Base-by-base conservation (phyloP, 2,329 filamentous ascomycete species). In the Diaporthe destruens region DNA sequence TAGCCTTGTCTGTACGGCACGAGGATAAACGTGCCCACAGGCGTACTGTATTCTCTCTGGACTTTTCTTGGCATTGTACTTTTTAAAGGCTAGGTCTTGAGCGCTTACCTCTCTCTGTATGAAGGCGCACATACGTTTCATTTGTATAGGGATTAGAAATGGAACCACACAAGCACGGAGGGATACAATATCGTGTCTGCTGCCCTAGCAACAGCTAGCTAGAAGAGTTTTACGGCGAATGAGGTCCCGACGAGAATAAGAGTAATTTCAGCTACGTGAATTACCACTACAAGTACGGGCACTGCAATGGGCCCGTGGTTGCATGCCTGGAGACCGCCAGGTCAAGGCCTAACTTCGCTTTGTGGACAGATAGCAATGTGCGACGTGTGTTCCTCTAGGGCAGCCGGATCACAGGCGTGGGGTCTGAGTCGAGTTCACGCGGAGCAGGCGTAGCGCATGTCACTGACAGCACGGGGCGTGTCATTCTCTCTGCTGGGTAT, bases 281-380 rank as follows among this genome's bases (percentile, higher is more conserved):
- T 6, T 92, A 88, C 81, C 92, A 92, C 87, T 91, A 89, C 78
- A 84, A 84, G 36, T 82, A 89, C 72, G 90, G 89, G 59, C 87
- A 91, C 80, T 85, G 91, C 74, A 89, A 89, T 56, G 91, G 91
- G 3, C 91, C 91, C 29, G 83, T 93, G 79, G 89, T 89, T 11
- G 92, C 91, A 0, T 93, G 93, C 80, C 86, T 93, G 12, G 87
- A 90, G 42, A 85, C 85, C 44, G 90, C 90, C 7, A 84, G 85
- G 73, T 81, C 82, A 61, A 85, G 88, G 74, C 81, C 82, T 39
- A 92, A 92, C 80, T 92, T 93, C 82, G 84, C 87, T 59, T 81
- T 93, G 63, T 88, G 87, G 82, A 85, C 87, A 47, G 88, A 89
- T 78, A 91, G 90, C 12, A 84, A 85, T 34, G 91, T 91, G n/a